phyloP scores from a whole-genome alignment of 495 filamentous ascomycete genomes.

The Xylaria palmicola region DNA sequence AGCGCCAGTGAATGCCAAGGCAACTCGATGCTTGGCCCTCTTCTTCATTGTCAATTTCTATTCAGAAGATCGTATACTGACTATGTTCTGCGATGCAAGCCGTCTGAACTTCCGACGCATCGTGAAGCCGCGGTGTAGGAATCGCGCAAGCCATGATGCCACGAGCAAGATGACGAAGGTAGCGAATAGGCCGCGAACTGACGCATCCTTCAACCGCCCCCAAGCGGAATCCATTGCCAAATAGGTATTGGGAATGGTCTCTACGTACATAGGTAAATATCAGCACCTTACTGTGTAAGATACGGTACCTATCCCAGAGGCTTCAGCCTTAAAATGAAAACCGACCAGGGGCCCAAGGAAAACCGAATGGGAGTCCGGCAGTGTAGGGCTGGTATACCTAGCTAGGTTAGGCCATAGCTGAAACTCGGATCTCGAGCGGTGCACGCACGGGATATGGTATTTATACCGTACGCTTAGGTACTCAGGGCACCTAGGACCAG shows the following conservation, averaged over 20 bases:
- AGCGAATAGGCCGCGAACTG: background rate
- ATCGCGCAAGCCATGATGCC: background rate
- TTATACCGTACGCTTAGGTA: background rate
- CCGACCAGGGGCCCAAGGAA: background rate
- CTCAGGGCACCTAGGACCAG: background rate
- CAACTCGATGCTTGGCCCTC: background rate
- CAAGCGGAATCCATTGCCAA: background rate
- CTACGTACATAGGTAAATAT: no score
- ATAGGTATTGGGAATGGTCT: background rate
- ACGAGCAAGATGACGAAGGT: background rate
- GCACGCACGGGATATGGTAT: background rate
- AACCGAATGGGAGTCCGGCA: background rate
- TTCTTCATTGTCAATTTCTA: background rate
- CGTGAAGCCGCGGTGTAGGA: background rate
- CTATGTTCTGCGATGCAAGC: background rate
- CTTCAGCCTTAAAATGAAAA: no score
- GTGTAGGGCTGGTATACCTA: background rate
- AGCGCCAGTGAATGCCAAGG: background rate
- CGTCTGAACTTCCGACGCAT: background rate
- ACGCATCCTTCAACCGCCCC: background rate
- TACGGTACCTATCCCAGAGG: background rate
- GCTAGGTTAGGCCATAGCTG: background rate
- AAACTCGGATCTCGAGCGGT: background rate
- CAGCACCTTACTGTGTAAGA: background rate
- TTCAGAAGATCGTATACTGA: background rate